These are phyloP conservation scores for Rhynchosporium secalis DNA, from an alignment of 2,329 filamentous ascomycete genomes.

Conservation along the genomic window DNA sequence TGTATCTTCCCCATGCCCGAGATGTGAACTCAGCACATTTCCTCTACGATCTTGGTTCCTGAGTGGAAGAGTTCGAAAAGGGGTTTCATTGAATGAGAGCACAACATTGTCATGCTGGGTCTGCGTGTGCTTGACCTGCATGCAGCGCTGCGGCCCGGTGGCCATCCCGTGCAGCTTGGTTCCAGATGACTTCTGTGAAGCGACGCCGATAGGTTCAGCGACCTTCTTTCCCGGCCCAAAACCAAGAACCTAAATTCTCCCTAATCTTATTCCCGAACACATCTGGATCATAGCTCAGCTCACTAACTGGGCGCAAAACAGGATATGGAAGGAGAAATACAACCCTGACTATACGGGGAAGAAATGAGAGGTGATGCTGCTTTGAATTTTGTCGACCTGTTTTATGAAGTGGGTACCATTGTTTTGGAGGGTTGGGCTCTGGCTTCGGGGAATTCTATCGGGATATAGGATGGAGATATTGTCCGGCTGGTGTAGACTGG, in stretches of 20 bases:
- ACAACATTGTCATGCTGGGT: constrained; percentile 23
- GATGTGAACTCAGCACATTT: constrained; percentile 16
- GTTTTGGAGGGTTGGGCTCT: neutral
- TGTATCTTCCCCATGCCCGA: neutral
- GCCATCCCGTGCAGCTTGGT: constrained; percentile 31
- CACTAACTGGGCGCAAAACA: constrained; percentile 24
- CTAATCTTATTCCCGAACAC: neutral
- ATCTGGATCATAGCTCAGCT: constrained; percentile 5
- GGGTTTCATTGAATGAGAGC: neutral
- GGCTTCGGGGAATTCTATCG: neutral
- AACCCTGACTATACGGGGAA: constrained; percentile 40
- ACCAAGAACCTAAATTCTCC: constrained; percentile 7
- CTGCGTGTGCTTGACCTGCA: constrained; percentile 25
- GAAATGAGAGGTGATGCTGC: constrained; percentile 18
- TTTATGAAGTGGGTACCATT: neutral
- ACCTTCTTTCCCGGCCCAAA: constrained; percentile 6
- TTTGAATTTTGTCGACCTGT: neutral
- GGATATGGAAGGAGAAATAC: constrained; percentile 99
- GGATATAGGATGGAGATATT: neutral
- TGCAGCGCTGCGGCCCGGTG: constrained; percentile 24
- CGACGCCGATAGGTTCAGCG: constrained; percentile 31
- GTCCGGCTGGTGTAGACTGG: constrained; percentile 2
- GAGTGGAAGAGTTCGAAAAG: constrained; percentile 3
- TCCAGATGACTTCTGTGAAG: constrained; percentile 38
- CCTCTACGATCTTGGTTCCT: constrained; percentile 24